Evolutionary conservation across 768 basidiomycete genomes (phyloP).

Genomic region (Lyophyllum atratum): DNA sequence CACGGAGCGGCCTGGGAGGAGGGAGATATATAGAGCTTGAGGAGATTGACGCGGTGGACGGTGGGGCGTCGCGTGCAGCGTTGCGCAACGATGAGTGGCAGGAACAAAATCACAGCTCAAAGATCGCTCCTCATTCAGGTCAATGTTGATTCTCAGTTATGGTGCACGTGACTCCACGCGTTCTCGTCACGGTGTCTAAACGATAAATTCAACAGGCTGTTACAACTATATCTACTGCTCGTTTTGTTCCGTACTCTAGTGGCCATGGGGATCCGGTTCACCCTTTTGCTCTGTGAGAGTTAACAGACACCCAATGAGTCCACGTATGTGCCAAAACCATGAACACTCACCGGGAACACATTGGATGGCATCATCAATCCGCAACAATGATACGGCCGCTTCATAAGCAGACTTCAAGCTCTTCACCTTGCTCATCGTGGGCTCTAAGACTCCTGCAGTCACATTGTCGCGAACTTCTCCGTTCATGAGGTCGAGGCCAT

Average conservation of each 20-base stretch:
- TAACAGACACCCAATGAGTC: slow-evolving; percentile 16
- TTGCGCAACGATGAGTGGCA: slow-evolving; percentile 10
- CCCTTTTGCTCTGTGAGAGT: slow-evolving; percentile 61
- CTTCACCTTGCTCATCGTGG: slow-evolving; percentile 96
- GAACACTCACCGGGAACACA: slow-evolving; percentile 74
- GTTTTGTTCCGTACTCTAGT: slow-evolving; percentile 39
- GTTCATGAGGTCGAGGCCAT: slow-evolving; percentile 92
- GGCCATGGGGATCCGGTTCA: slow-evolving; percentile 76
- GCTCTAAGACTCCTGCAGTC: slow-evolving; percentile 90
- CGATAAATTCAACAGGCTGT: not conserved
- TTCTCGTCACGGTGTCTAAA: not conserved
- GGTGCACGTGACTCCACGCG: slow-evolving; percentile 25
- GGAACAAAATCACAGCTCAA: slow-evolving; percentile 13
- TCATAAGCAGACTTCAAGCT: slow-evolving; percentile 97
- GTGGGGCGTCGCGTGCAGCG: slow-evolving; percentile 12
- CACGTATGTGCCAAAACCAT: not conserved
- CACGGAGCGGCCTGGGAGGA: slow-evolving; percentile 22
- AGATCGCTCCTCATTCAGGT: slow-evolving; percentile 17
- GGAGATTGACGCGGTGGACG: slow-evolving; percentile 7
- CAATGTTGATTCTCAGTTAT: slow-evolving; percentile 21
- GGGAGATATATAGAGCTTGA: not conserved
- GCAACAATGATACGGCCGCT: slow-evolving; percentile 89
- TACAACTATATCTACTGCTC: not conserved
- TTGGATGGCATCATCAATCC: slow-evolving; percentile 96
- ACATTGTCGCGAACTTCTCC: slow-evolving; percentile 97